These are phyloP conservation scores for Pyracantha coccinea DNA, from an alignment of 331 rosid genomes.

Conservation along the genomic window DNA sequence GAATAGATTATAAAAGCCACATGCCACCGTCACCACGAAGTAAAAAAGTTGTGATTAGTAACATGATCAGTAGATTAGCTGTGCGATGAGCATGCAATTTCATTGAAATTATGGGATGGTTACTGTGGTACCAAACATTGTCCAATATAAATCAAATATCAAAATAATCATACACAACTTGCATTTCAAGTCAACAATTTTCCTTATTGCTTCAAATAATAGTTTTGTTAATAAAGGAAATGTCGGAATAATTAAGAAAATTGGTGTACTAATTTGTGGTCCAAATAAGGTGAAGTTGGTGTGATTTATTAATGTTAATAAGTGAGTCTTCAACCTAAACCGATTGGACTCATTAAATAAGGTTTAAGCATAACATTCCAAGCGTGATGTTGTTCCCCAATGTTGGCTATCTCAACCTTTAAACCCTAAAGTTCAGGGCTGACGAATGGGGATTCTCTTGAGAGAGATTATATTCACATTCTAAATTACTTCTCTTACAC, in stretches of 20 bases:
- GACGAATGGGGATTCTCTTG: not conserved
- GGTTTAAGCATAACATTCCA: constrained; percentile 11
- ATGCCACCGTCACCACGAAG: too few species aligned
- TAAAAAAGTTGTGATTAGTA: too few species aligned
- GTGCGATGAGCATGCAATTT: not conserved
- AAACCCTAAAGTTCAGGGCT: constrained; percentile 17
- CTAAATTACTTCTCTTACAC: too few species aligned
- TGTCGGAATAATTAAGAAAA: not conserved
- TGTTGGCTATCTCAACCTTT: constrained; percentile 1
- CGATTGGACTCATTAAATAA: not conserved
- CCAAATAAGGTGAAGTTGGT: constrained; percentile 1
- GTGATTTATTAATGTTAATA: not conserved
- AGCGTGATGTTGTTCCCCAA: not conserved
- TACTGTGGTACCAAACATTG: not conserved
- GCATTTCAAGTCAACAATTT: not conserved
- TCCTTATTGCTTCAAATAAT: not conserved
- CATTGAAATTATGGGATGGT: not conserved
- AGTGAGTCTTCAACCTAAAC: not conserved
- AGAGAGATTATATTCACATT: too few species aligned
- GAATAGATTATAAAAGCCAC: too few species aligned
- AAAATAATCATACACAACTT: constrained; percentile 1
- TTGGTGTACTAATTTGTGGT: constrained; percentile 1
- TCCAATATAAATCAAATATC: not conserved
- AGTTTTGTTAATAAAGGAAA: not conserved
- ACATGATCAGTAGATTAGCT: not conserved